Evolutionary conservation across 164 flowering plant species (phyloP).

Genomic region (Nymphaea thermarum): DNA sequence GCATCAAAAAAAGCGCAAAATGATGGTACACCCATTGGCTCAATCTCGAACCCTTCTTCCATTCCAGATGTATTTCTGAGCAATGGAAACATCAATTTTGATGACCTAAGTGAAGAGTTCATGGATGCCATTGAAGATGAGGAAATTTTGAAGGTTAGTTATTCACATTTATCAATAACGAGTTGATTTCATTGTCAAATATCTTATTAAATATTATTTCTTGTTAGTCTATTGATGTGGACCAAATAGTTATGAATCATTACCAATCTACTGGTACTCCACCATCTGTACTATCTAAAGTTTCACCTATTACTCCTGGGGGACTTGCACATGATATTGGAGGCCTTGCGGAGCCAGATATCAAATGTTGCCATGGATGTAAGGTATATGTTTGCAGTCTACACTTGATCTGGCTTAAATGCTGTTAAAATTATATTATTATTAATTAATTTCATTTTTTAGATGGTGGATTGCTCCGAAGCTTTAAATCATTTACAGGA

Average conservation of each 20-base stretch:
- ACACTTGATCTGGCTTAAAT: background rate
- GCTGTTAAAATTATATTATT: background rate
- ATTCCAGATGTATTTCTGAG: background rate
- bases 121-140: conserved; percentile 52
- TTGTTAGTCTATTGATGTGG: conserved; percentile 76
- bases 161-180: no score
- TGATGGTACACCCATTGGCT: background rate
- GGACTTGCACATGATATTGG: background rate
- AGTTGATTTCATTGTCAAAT: no score
- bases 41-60: background rate
- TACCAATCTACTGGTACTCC: conserved; percentile 64
- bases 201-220: background rate
- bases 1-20: background rate
- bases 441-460: conserved; percentile 16
- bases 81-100: conserved; percentile 1
- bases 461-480: conserved; percentile 82
- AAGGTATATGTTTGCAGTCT: conserved; percentile 28
- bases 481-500: conserved; percentile 67
- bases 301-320: conserved; percentile 38
- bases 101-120: conserved; percentile 12
- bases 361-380: conserved; percentile 61
- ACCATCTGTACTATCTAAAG: conserved; percentile 40
- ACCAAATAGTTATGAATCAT: conserved; percentile 79
- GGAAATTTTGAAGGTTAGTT: conserved; percentile 68
- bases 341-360: conserved; percentile 29